These are phyloP conservation scores for Collybia nuda DNA, from an alignment of 768 basidiomycete species.

Conservation along the genomic window DNA sequence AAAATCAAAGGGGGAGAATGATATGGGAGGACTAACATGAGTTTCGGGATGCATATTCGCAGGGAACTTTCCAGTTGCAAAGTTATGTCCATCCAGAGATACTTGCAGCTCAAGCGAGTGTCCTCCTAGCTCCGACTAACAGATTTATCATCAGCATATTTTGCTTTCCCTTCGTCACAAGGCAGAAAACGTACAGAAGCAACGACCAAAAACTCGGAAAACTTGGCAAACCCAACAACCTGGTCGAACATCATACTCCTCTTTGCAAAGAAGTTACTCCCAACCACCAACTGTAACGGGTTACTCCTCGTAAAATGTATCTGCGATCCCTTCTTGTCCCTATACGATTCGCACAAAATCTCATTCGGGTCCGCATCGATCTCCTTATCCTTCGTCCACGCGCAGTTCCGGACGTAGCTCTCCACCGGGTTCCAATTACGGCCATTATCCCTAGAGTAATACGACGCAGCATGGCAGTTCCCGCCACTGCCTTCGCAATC, in stretches of 20 bases:
- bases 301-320: constrained; percentile 52
- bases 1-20: too few relatives aligned
- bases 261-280: constrained; percentile 67
- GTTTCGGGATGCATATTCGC: constrained; percentile 87
- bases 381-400: constrained; percentile 83
- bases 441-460: constrained; percentile 78
- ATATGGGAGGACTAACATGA: constrained; percentile 57
- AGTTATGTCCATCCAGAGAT: constrained; percentile 85
- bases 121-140: constrained; percentile 49
- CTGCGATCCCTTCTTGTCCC: constrained; percentile 81
- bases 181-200: constrained; percentile 67
- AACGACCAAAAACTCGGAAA: constrained; percentile 94
- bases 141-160: neutral
- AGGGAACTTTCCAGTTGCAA: constrained; percentile 88
- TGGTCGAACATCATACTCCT: constrained; percentile 80
- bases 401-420: constrained; percentile 86
- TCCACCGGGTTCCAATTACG: constrained; percentile 76
- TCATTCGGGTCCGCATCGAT: constrained; percentile 81
- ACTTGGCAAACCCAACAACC: constrained; percentile 95
- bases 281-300: constrained; percentile 78
- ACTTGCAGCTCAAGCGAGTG: constrained; percentile 82
- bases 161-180: neutral
- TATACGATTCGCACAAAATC: constrained; percentile 91
- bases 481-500: constrained; percentile 50
- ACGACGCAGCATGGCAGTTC: constrained; percentile 74